Conservation (phyloP, 2,329 filamentous ascomycete genomes). For the Ophiocordyceps camponoti-saundersi region DNA sequence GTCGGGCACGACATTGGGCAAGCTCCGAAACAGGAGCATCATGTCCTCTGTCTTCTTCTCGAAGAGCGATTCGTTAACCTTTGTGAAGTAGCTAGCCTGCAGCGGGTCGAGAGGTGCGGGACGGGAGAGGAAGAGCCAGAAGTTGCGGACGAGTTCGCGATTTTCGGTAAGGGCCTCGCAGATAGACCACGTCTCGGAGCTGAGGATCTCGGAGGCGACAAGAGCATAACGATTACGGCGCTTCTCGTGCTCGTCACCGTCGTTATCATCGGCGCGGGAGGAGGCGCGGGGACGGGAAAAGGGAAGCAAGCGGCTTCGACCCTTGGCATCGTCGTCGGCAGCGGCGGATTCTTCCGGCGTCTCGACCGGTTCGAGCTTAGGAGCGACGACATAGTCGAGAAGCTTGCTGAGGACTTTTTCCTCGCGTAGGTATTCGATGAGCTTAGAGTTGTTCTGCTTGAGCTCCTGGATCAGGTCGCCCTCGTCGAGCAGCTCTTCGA, state of each 20-base stretch:
- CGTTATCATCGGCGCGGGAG: conserved; percentile 31
- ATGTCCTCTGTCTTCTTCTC: conserved; percentile 98
- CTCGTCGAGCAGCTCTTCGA: conserved; percentile 93
- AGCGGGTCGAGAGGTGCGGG: conserved; percentile 79
- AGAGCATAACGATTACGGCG: conserved; percentile 87
- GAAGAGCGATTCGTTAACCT: conserved; percentile 93
- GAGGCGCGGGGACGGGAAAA: conserved; percentile 36
- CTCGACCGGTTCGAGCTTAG: conserved; percentile 43
- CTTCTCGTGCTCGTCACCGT: conserved; percentile 69
- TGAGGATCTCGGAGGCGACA: conserved; percentile 80
- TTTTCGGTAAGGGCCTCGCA: conserved; percentile 84
- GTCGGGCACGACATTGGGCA: conserved; percentile 66
- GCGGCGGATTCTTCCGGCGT: conserved; percentile 26
- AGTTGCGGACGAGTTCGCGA: conserved; percentile 57
- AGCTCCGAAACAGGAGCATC: conserved; percentile 71
- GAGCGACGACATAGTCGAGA: conserved; percentile 80
- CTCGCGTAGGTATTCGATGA: conserved; percentile 88
- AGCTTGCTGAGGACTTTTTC: conserved; percentile 70
- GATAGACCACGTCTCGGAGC: conserved; percentile 94
- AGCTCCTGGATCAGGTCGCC: conserved; percentile 92
- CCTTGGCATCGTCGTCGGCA: conserved; percentile 31
- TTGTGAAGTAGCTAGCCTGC: conserved; percentile 95
- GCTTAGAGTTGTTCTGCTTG: conserved; percentile 94
- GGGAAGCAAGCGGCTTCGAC: conserved; percentile 22
- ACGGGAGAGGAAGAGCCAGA: conserved; percentile 80